Percentiles rank a stretch among this genome's conserved stretches.
phyloP scores from a whole-genome alignment of 148 eudicot species.

The Chenopodium berlandieri region DNA sequence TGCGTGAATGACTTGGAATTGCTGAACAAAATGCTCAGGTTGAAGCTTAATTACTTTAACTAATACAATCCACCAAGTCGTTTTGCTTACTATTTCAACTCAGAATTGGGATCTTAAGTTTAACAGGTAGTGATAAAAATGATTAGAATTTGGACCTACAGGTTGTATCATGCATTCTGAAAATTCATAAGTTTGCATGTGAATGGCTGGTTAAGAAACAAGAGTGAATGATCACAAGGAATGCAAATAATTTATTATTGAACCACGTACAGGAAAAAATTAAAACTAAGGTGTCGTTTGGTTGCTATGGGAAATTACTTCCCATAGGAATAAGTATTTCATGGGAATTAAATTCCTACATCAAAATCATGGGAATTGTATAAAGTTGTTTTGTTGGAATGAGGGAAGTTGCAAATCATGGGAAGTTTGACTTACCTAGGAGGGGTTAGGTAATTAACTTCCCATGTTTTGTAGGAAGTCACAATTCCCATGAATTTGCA shows the following conservation, averaged over 20 bases:
- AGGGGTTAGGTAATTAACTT: no score
- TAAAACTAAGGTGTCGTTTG: background rate
- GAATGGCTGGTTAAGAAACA: background rate
- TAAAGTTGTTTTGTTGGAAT: no score
- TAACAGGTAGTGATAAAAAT: background rate
- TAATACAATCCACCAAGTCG: background rate
- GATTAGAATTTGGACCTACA: background rate
- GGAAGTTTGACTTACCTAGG: no score
- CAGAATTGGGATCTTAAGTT: background rate
- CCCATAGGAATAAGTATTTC: no score
- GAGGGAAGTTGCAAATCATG: no score
- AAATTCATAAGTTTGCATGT: background rate
- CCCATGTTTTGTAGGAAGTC: no score
- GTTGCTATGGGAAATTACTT: no score
- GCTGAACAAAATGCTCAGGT: background rate
- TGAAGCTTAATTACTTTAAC: background rate
- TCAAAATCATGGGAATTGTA: no score
- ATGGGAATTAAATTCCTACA: no score
- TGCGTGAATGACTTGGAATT: background rate
- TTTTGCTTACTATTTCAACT: background rate
- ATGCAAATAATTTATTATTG: background rate
- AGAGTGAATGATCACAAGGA: background rate
- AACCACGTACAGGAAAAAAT: background rate
- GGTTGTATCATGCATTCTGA: background rate
- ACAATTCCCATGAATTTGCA: no score